Evolutionary conservation across 192 early-diverging fungal species (phyloP).

Genomic region (Podochytrium sp.): DNA sequence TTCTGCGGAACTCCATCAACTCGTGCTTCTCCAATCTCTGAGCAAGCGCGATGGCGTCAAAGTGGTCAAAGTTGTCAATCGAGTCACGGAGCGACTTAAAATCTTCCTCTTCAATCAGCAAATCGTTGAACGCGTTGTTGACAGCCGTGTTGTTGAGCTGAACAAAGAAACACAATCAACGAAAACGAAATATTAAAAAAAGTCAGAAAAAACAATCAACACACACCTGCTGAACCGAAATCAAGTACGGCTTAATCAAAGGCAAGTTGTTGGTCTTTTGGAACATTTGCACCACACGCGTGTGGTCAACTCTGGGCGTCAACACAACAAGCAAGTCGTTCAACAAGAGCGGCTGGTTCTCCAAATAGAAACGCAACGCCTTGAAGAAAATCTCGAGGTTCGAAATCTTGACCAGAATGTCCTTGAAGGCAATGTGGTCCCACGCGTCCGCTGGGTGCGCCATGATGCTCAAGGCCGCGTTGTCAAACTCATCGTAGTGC

Average conservation of each 20-base stretch:
- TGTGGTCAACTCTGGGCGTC: conserved; percentile 93
- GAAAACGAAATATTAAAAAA: background rate
- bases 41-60: conserved; percentile 91
- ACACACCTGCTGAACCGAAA: conserved; percentile 83
- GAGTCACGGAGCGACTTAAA: conserved; percentile 91
- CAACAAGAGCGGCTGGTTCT: conserved; percentile 92
- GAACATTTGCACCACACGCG: conserved; percentile 96
- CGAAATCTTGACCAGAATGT: conserved; percentile 94
- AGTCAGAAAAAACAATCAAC: background rate
- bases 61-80: conserved; percentile 92
- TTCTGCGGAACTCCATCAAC: conserved; percentile 95
- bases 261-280: conserved; percentile 97
- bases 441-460: conserved; percentile 92
- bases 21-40: conserved; percentile 95
- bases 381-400: conserved; percentile 99
- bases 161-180: conserved; percentile 18
- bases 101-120: conserved; percentile 98
- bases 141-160: conserved; percentile 91
- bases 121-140: conserved; percentile 93
- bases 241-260: conserved; percentile 93
- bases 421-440: conserved; percentile 97
- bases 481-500: conserved; percentile 99
- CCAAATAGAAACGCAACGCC: conserved; percentile 91
- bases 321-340: conserved; percentile 90
- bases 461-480: conserved; percentile 95